Conservation (phyloP, 768 basidiomycete species). For the Neoboletus magnificus region DNA sequence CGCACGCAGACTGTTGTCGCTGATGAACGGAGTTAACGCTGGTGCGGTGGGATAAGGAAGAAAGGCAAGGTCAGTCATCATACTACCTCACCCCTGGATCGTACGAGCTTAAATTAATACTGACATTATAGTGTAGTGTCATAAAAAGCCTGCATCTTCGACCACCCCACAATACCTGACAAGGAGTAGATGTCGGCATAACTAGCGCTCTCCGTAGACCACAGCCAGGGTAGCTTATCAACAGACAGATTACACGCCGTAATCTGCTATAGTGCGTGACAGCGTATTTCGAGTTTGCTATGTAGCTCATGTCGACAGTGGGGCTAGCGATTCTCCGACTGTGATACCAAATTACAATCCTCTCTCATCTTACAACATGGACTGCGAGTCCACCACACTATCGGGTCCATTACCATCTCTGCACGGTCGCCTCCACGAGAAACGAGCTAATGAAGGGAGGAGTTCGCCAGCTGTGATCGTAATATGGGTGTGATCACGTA, state of each 20-base stretch:
- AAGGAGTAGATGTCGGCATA: neutral
- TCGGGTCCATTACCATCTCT: neutral
- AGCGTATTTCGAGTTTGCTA: neutral
- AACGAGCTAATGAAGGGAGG: too few relatives aligned
- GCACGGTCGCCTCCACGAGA: neutral
- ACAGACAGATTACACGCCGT: neutral
- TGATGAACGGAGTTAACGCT: slow-evolving; percentile 12
- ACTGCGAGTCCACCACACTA: neutral
- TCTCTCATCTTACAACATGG: neutral
- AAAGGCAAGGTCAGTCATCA: slow-evolving; percentile 2
- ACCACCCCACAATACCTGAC: neutral
- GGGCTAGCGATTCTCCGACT: neutral
- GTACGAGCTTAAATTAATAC: neutral
- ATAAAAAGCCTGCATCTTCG: neutral
- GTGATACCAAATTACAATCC: neutral
- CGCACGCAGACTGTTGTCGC: slow-evolving; percentile 37
- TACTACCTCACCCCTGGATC: too few relatives aligned
- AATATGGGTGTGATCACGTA: slow-evolving; percentile 7
- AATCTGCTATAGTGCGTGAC: slow-evolving; percentile 15
- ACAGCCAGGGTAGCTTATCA: neutral
- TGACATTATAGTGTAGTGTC: neutral
- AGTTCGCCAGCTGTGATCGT: neutral
- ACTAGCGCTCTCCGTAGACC: slow-evolving; percentile 4
- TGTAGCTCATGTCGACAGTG: slow-evolving; percentile 10
- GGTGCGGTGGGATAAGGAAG: neutral